Evolutionary conservation across 768 basidiomycete genomes (phyloP).

Genomic region (Agaricus subrufescens): DNA sequence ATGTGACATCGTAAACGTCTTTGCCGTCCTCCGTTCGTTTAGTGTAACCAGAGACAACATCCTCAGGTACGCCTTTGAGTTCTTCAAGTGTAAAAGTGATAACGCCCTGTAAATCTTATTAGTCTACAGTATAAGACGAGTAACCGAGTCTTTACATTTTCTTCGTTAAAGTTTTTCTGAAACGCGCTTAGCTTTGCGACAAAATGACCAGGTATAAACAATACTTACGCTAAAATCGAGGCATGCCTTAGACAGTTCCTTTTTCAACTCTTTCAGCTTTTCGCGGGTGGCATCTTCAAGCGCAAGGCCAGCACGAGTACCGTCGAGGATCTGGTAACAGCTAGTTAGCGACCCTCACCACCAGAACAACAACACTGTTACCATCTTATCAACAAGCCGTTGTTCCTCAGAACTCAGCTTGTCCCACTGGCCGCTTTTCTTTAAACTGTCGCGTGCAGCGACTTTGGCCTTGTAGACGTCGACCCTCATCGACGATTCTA

Average conservation of each 20-base stretch:
- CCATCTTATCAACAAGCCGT: conserved; percentile 78
- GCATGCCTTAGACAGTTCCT: conserved; percentile 70
- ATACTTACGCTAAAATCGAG: conserved; percentile 71
- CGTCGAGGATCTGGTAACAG: conserved; percentile 53
- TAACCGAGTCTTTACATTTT: conserved; percentile 45
- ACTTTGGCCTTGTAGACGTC: conserved; percentile 76
- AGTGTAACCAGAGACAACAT: conserved; percentile 74
- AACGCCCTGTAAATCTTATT: conserved; percentile 35
- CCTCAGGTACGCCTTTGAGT: conserved; percentile 74
- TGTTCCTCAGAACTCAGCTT: conserved; percentile 61
- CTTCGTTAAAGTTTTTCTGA: conserved; percentile 88
- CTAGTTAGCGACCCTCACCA: background rate
- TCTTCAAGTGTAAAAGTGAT: conserved; percentile 68
- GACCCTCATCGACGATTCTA: conserved; percentile 76
- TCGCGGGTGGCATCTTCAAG: conserved; percentile 60
- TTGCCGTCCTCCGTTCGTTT: conserved; percentile 56
- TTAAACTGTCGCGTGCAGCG: conserved; percentile 65
- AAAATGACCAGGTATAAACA: background rate
- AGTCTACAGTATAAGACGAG: background rate
- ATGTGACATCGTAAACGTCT: conserved; percentile 69
- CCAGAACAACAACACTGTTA: conserved; percentile 17
- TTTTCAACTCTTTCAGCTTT: conserved; percentile 58
- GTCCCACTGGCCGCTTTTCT: conserved; percentile 56
- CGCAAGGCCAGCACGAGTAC: conserved; percentile 73
- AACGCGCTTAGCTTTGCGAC: background rate